Evolutionary conservation across 1,284 basidiomycete genomes (phyloP).

Genomic region (Blastosporella zonata): DNA sequence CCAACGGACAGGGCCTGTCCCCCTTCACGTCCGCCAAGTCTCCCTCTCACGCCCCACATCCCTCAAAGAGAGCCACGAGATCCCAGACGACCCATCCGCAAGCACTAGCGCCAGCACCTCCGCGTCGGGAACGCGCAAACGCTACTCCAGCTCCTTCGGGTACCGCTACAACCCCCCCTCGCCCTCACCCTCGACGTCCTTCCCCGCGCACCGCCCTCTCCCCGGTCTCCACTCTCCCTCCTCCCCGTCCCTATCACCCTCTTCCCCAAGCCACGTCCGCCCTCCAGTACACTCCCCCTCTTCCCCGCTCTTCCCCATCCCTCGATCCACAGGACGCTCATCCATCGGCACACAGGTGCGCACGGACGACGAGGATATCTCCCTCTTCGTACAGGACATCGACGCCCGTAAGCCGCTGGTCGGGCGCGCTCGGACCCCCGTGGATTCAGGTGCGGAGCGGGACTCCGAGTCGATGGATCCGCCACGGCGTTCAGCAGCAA

Average conservation of each 20-base stretch:
- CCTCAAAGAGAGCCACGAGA: conserved; percentile 1
- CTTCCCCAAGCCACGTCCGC: background rate
- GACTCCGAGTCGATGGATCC: no score
- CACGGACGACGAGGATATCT: conserved; percentile 73
- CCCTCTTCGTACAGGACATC: conserved; percentile 71
- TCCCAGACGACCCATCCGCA: conserved; percentile 8
- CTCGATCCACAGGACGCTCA: conserved; percentile 18
- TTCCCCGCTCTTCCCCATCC: background rate
- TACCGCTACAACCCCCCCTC: conserved; percentile 54
- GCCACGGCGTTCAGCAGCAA: no score
- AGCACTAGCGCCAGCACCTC: conserved; percentile 9
- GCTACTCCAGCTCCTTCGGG: conserved; percentile 71
- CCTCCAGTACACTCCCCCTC: conserved; percentile 2
- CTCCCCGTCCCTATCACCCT: background rate
- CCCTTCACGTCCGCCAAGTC: conserved; percentile 8
- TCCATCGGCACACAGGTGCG: conserved; percentile 33
- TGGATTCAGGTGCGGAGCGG: conserved; percentile 11
- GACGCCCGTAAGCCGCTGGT: conserved; percentile 62
- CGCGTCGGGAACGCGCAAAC: conserved; percentile 33
- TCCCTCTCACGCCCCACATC: conserved; percentile 10
- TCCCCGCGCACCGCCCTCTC: background rate
- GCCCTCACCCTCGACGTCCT: background rate
- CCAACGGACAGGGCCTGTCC: background rate
- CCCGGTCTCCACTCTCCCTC: background rate
- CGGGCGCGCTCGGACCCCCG: conserved; percentile 32